Evolutionary conservation across 2,329 filamentous ascomycete species (phyloP).

Genomic region (Apiospora pterosperma): DNA sequence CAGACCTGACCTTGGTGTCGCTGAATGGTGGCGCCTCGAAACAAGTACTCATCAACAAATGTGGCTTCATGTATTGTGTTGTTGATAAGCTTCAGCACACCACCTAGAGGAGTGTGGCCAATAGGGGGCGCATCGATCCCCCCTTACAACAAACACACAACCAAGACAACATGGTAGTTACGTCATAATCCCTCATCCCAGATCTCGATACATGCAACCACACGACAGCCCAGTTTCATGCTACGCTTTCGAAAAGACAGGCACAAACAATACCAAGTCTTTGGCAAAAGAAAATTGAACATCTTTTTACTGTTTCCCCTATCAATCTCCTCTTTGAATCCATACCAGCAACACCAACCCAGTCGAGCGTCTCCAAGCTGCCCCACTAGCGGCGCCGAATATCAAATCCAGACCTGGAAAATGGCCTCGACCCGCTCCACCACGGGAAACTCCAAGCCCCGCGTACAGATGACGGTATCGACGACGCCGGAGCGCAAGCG

Average conservation of each 20-base stretch:
- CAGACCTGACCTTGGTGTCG: too few species aligned
- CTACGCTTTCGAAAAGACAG: not conserved
- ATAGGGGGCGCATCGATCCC: not conserved
- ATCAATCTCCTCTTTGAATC: too few species aligned
- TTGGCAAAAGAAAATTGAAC: not conserved
- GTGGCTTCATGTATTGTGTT: too few species aligned
- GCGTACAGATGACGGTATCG: slow-evolving; percentile 19
- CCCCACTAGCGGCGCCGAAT: not conserved
- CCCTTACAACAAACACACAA: not conserved
- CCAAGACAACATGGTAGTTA: not conserved
- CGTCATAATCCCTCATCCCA: not conserved
- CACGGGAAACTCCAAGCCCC: slow-evolving; percentile 23
- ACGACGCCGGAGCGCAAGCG: slow-evolving; percentile 24
- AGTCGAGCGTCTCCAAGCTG: not conserved
- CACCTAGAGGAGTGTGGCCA: too few species aligned
- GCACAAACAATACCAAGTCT: not conserved
- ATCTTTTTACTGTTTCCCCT: not conserved
- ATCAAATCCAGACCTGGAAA: not conserved
- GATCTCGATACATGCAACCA: not conserved
- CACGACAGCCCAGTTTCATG: not conserved
- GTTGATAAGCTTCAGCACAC: too few species aligned
- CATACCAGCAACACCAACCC: too few species aligned
- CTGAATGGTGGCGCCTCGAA: too few species aligned
- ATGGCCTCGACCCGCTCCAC: slow-evolving; percentile 23
- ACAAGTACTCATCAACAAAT: too few species aligned